Base-by-base conservation (phyloP, 805 yeast species). In the Wickerhamomyces alni region DNA sequence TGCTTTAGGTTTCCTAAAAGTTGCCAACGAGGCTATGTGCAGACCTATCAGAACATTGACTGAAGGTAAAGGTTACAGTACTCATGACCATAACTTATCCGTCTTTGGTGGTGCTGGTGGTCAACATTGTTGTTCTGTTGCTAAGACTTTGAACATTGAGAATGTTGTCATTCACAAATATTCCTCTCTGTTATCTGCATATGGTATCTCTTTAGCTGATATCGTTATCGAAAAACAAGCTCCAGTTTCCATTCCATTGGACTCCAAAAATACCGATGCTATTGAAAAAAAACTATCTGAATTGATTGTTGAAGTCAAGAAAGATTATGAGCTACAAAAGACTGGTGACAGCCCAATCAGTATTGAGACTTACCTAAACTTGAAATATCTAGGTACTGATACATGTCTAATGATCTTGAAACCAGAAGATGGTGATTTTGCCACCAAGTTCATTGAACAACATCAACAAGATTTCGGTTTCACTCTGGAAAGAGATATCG, bases 31-130 rank as follows among this genome's bases (percentile, higher is more conserved):
- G 51, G 67, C 88, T 2, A 87, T 87, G 95, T 84, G 93, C n/a
- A 72, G 94, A 45, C 95, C 96, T 2, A 84, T 87, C 39, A 70
- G 96, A 42, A 80, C 82, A 31, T 63, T 87, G 38, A 87, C 95
- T 0, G 96, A 87, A 56, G 86, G 91, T 2, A 85, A 80, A 54
- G 96, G 96, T 5, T 77, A 79, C 53, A 69, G 74, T 31, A 70
- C 78, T 1, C 57, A 82, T 9, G 65, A 72, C 10, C 95, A 87
- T 57, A 64, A 81, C 42, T 62, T 87, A 43, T 94, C 88, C 2
- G 74, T 89, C 2, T 87, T 87, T 62, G 96, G 96, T 35, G 96
- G 96, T 36, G 95, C 95, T 19, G 96, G 96, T 39, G 96, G 96
- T 9, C 96, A 87, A 61, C 89, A 85, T 59, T 89, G 93, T 2